Evolutionary conservation across 441 rosid genomes (phyloP), one percentile per base, ranked within the genome.

Genomic region (California macrophylla): DNA sequence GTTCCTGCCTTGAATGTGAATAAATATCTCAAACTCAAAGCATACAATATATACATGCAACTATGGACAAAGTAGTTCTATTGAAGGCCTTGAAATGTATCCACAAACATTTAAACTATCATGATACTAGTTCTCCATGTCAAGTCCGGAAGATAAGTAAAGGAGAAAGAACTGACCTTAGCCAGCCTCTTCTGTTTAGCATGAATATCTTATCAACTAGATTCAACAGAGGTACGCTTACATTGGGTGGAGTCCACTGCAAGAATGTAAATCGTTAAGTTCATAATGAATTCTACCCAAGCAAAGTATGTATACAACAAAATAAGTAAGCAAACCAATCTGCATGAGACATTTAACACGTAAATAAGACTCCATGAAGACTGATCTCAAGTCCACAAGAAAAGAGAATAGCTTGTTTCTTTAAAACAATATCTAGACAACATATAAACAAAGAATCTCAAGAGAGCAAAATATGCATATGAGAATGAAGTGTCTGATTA

Each of bases 231-330:
- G 99, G 98, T 32, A 92, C 96, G 61, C 96, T 92, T 69, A 95
- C 93, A 75, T 95, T 95, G 23, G 99, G 83, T 1, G 99, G 99
- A 69, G 84, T 84, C 99, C 99, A 95, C 98, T 95, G 88, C 80
- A 76, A 26, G 71, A 62, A 79, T 9, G 25, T 20, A 25, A 69
- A 30, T 60, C 32, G 60, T 66, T 38, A 45, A 52, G 20, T 61
- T 66, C 68, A 54, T 26, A 54, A 20, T 8, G 12, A 54, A 21
- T 20, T 54, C 25, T 20, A 54, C 61, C 5, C 26, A 54, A 54
- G 21, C 21, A 26, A 40, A 77, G 26, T 1, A 36, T 26, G 66
- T 21, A 26, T 30, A 58, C 18, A 74, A 70, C 3, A 40, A 47
- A 64, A 15, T 45, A 29, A 50, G 62, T 23, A 13, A 6, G 61